Percentiles rank a stretch among this genome's conserved stretches.
Conservation (phyloP, 164 flowering plant species). For the Stephania yunnanensis region DNA sequence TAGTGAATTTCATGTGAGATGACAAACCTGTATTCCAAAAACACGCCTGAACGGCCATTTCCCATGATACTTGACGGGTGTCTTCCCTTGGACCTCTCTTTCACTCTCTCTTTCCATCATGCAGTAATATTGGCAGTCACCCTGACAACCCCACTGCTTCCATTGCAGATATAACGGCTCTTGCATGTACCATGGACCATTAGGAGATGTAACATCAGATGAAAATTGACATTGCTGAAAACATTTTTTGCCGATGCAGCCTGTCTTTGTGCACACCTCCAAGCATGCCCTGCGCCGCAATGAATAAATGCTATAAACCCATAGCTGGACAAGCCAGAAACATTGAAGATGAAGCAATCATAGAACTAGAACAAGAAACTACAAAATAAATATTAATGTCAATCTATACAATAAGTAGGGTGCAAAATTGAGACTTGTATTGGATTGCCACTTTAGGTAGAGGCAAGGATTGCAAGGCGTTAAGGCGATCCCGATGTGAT, state of each 20-base stretch:
- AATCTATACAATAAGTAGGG: neutral
- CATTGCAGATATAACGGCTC: slow-evolving; percentile 75
- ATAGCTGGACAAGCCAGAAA: neutral
- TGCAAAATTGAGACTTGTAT: too few relatives aligned
- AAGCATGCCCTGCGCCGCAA: slow-evolving; percentile 54
- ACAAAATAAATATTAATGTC: neutral
- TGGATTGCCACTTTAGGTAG: too few relatives aligned
- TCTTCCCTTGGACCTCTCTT: slow-evolving; percentile 46
- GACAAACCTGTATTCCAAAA: slow-evolving; percentile 72
- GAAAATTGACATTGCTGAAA: slow-evolving; percentile 71
- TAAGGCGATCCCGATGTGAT: too few relatives aligned
- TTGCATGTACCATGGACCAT: slow-evolving; percentile 80
- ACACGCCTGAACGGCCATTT: slow-evolving; percentile 88
- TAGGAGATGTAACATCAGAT: slow-evolving; percentile 54
- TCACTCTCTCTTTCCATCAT: slow-evolving; percentile 73
- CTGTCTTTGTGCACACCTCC: slow-evolving; percentile 68
- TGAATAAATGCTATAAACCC: slow-evolving; percentile 1
- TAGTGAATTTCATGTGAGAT: neutral
- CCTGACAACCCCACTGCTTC: slow-evolving; percentile 91
- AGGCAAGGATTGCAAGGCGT: too few relatives aligned
- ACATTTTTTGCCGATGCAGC: slow-evolving; percentile 70
- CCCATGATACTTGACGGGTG: slow-evolving; percentile 81
- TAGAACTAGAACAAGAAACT: neutral
- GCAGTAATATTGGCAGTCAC: slow-evolving; percentile 79
- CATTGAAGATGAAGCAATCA: neutral